phyloP scores from a whole-genome alignment of 257 asterid species.

The Misopates orontium region DNA sequence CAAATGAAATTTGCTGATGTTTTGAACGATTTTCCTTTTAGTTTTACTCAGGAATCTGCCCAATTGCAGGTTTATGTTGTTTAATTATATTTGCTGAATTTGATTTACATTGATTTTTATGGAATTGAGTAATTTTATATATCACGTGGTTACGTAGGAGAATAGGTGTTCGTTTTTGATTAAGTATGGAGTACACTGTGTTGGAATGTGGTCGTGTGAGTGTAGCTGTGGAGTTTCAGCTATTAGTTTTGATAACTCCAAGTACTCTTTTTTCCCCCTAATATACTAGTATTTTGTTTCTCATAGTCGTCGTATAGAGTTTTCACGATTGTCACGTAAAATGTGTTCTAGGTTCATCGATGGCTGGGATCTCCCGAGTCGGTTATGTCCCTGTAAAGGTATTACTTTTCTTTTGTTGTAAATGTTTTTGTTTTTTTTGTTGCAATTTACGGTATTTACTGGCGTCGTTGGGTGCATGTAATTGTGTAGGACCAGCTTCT shows the following conservation, averaged over 20 bases:
- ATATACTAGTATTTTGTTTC: no score
- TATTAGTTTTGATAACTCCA: constrained; percentile 31
- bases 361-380: constrained; percentile 61
- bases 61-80: constrained; percentile 38
- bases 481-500: constrained; percentile 57
- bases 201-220: constrained; percentile 85
- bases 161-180: constrained; percentile 60
- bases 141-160: constrained; percentile 25
- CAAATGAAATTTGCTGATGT: constrained; percentile 62
- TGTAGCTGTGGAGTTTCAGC: constrained; percentile 62
- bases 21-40: constrained; percentile 70
- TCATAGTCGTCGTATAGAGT: no score
- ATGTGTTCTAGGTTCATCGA: constrained; percentile 42
- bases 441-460: constrained; percentile 17
- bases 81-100: neutral
- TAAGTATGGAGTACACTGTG: constrained; percentile 52
- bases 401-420: constrained; percentile 15
- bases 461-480: neutral
- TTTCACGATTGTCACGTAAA: no score
- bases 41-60: constrained; percentile 51
- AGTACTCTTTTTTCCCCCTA: constrained; percentile 38
- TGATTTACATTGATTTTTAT: neutral
- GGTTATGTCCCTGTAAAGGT: constrained; percentile 84
- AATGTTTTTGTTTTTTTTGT: neutral
- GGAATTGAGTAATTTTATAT: neutral